Base-by-base conservation (phyloP, 805 yeast species). In the Cyberlindnera mississippiensis region DNA sequence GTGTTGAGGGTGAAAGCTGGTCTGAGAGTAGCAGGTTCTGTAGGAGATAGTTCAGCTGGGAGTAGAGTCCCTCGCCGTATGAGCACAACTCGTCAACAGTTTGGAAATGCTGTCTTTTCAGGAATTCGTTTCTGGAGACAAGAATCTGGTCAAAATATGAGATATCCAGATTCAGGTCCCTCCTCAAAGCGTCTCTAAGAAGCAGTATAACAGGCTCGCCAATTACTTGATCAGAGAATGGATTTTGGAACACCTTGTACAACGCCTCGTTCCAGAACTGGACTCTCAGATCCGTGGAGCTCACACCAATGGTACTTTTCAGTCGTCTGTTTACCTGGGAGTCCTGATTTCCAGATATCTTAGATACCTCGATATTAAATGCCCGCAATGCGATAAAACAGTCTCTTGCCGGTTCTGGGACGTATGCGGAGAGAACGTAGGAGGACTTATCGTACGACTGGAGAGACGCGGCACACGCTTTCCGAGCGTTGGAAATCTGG, bases 1-100 rank as follows among this genome's bases (percentile, higher is more conserved):
- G 69, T 0, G 76, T 69, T 1, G 80, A 74, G 0, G 85, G 86
- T 2, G 82, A 71, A 7, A 80, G 64, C 3, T 66, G 61, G 2
- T 79, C 78, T 4, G 83, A 75, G n/a, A 81, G 57, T 30, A 81
- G 52, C 13, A 78, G 62, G 4, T 78, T 78, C 51, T 81, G 87
- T 8, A 78, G 68, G 13, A 81, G 62, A 52, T 87, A 86, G 52
- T 80, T 80, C 52, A 84, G 63, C 58, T 85, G 93, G 2, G 95
- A 82, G 51, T 73, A 73, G 0, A 83, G 76, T 1, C 91, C 93
- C 61, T 87, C 95, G 1, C 95, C 95, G 53, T 74, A 81, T 1
- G 86, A 73, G 38, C 89, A 83, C 47, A 87, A 69, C 32, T 75
- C 76, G 33, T 81, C 80, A 2, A 74, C 55, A 7, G 67, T 65